phyloP scores from a whole-genome alignment of 352 stramenopile species.

The Globisporangium viniferum region DNA sequence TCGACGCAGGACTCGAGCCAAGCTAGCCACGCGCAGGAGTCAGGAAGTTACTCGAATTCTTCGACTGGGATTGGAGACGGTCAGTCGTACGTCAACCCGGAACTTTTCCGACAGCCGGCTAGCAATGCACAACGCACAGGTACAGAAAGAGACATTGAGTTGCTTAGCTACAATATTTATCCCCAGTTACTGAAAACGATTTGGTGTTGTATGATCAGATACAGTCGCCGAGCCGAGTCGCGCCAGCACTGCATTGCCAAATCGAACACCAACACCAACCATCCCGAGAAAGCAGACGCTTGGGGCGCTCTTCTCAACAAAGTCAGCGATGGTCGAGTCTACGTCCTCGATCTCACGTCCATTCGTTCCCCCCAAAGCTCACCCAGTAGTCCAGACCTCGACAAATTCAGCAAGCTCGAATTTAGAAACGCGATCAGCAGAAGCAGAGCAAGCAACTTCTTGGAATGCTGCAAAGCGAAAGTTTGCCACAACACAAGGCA shows the following conservation, averaged over 20 bases:
- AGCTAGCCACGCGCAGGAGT: constrained; percentile 4
- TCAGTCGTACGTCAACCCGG: constrained; percentile 78
- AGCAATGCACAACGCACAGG: constrained; percentile 14
- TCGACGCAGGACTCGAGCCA: constrained; percentile 7
- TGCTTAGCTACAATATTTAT: background rate
- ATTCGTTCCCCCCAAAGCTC: constrained; percentile 40
- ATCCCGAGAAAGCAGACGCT: constrained; percentile 43
- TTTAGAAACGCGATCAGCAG: background rate
- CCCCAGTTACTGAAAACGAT: background rate
- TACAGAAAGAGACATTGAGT: constrained; percentile 6
- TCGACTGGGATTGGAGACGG: constrained; percentile 63
- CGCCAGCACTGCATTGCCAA: background rate
- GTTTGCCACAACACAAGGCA: constrained; percentile 17
- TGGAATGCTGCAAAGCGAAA: constrained; percentile 34
- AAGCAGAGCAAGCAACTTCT: constrained; percentile 18
- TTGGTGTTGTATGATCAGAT: background rate
- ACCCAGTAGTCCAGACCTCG: background rate
- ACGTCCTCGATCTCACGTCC: constrained; percentile 69
- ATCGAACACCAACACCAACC: background rate
- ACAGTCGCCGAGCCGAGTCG: background rate
- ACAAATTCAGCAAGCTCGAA: background rate
- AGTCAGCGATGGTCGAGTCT: constrained; percentile 53
- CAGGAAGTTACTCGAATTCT: background rate
- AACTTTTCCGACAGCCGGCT: constrained; percentile 39
- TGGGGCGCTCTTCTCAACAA: constrained; percentile 51